Base-by-base conservation (phyloP, 805 yeast species). In the Komagataella populi region DNA sequence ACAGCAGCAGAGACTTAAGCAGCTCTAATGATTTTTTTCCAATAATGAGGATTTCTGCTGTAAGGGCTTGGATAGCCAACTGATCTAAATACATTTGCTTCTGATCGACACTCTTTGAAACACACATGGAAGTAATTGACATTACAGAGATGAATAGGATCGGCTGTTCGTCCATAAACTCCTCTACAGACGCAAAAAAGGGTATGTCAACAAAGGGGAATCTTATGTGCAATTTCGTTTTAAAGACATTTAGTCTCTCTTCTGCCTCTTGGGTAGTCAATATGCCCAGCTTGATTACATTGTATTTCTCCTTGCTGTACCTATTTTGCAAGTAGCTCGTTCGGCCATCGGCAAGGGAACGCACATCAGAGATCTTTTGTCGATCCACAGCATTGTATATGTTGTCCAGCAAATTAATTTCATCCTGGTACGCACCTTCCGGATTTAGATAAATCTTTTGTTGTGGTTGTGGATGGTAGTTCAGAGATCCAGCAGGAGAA, bases 1-100 rank as follows among this genome's bases (percentile, higher is more conserved):
- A 68, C 5, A 86, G 59, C 17, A 84, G 60, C 49, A 85, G 67
- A 17, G 82, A 68, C 61, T 83, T 81, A 45, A 88, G 67, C 44
- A 87, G 64, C 61, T 87, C 90, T 16, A 81, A 65, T 6, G 81
- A 74, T 66, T 87, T 89, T 51, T 78, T 73, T 17, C 96, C 96
- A 23, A 76, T 70, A 6, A 83, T 72, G 65, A 88, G 65, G 8
- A 83, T 74, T 59, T 87, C 90, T 49, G 75, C 67, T 8, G 79
- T 63, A 14, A 81, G 59, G 23, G 78, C 60, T 58, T 71, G 70
- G 18, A 80, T 62, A 16, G 84, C 78, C 51, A 74, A 70, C 55
- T 74, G 72, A 59, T 84, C 81, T 44, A 83, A 61, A 44, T 65
- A 63, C 56, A 81, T 60, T 46, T 76, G 73, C 8, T 63, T 62